Evolutionary conservation across 2,329 filamentous ascomycete genomes (phyloP).

Genomic region (Phialophora chinensis): DNA sequence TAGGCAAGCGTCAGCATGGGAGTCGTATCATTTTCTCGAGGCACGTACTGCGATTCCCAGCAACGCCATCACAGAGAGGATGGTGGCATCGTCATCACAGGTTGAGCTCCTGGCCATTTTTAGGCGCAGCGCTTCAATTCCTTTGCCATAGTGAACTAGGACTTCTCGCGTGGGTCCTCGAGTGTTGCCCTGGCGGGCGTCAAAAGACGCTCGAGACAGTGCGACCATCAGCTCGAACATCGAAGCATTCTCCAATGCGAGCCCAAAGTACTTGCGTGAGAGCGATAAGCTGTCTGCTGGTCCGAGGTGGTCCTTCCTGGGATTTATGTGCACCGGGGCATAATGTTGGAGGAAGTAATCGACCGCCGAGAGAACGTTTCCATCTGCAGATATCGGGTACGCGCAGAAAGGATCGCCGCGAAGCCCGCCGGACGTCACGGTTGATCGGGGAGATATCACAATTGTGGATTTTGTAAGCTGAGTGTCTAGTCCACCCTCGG

Average conservation of each 20-base stretch:
- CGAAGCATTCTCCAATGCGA: slow-evolving; percentile 20
- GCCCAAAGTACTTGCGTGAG: slow-evolving; percentile 17
- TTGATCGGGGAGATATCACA: slow-evolving; percentile 10
- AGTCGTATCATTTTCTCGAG: neutral
- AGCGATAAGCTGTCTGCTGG: slow-evolving; percentile 15
- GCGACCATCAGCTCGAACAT: slow-evolving; percentile 25
- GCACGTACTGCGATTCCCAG: slow-evolving; percentile 19
- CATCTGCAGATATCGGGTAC: slow-evolving; percentile 17
- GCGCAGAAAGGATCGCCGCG: slow-evolving; percentile 21
- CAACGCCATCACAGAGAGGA: slow-evolving; percentile 18
- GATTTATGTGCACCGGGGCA: slow-evolving; percentile 17
- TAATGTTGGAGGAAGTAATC: slow-evolving; percentile 24
- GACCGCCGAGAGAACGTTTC: slow-evolving; percentile 11
- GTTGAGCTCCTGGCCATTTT: slow-evolving; percentile 13
- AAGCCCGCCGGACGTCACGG: slow-evolving; percentile 16
- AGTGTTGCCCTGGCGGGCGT: slow-evolving; percentile 1
- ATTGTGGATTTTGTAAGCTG: neutral
- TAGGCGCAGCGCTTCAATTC: slow-evolving; percentile 16
- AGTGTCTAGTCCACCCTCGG: neutral
- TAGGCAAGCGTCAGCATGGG: neutral
- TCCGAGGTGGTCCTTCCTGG: slow-evolving; percentile 14
- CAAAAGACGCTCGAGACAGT: slow-evolving; percentile 13
- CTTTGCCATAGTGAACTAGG: slow-evolving; percentile 21
- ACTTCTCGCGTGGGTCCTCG: slow-evolving; percentile 18
- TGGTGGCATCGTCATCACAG: slow-evolving; percentile 25